Conservation (phyloP, 2,329 filamentous ascomycete species). For the Scytalidium lignicola region DNA sequence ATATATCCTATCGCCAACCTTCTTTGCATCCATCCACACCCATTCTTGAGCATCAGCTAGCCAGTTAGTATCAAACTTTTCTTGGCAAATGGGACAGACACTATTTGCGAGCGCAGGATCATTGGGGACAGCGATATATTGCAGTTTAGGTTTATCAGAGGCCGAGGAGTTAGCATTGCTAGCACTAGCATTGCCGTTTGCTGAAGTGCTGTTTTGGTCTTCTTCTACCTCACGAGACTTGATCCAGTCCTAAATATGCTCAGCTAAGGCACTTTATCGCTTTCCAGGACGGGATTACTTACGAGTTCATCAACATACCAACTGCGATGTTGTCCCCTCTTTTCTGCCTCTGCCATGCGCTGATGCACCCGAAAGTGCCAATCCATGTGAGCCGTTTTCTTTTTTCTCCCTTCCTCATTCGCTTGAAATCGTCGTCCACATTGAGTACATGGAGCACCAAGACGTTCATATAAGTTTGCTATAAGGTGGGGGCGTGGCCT, state of each 20-base stretch:
- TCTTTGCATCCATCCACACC: constrained; percentile 88
- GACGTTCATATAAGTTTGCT: constrained; percentile 68
- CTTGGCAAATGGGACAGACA: constrained; percentile 89
- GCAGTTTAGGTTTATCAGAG: constrained; percentile 45
- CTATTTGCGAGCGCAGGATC: constrained; percentile 69
- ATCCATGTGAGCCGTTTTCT: constrained; percentile 90
- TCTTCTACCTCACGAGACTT: constrained; percentile 77
- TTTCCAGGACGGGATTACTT: constrained; percentile 29
- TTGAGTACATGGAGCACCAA: constrained; percentile 83
- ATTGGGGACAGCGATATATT: constrained; percentile 79
- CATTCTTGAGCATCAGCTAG: constrained; percentile 91
- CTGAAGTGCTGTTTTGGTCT: constrained; percentile 41
- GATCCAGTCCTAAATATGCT: constrained; percentile 72
- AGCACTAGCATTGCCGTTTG: constrained; percentile 33
- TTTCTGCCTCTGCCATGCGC: constrained; percentile 78
- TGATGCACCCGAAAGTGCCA: constrained; percentile 97
- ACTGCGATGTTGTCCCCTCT: constrained; percentile 81
- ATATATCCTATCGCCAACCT: constrained; percentile 74
- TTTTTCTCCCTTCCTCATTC: constrained; percentile 71
- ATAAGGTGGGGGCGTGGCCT: constrained; percentile 73
- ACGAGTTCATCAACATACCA: constrained; percentile 92
- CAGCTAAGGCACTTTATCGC: constrained; percentile 1
- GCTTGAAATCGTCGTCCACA: constrained; percentile 83
- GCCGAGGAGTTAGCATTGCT: constrained; percentile 33
- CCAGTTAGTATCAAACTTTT: constrained; percentile 90